Conservation (phyloP, 2,329 filamentous ascomycete species). For the Immersiporthe knoxdaviesiana region DNA sequence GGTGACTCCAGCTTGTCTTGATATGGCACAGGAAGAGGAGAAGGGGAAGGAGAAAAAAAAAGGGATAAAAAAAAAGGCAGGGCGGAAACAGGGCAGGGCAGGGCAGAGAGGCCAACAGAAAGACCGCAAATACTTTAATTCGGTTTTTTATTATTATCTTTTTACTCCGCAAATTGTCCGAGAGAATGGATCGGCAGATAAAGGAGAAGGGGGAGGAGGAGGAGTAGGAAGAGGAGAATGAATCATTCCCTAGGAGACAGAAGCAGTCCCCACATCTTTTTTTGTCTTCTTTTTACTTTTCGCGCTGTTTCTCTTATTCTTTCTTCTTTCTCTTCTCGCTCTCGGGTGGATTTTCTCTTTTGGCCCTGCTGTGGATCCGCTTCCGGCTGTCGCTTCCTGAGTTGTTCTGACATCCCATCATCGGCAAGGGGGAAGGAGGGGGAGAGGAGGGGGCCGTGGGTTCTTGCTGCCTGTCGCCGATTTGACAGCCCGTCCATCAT, state of each 20-base stretch:
- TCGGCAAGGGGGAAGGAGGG: too few relatives aligned
- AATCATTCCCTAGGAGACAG: not conserved
- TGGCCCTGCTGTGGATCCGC: not conserved
- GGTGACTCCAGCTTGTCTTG: not conserved
- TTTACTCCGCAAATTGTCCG: not conserved
- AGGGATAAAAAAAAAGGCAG: too few relatives aligned
- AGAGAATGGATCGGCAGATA: not conserved
- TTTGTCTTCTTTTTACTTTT: not conserved
- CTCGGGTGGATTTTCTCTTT: not conserved
- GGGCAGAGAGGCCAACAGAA: not conserved
- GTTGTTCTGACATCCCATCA: not conserved
- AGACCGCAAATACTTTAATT: not conserved
- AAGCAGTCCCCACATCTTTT: not conserved
- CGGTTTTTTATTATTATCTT: not conserved
- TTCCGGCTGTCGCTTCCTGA: conserved; percentile 1
- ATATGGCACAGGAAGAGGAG: not conserved
- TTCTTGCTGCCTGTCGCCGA: not conserved
- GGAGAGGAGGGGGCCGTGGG: too few relatives aligned
- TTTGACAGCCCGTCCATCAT: not conserved
- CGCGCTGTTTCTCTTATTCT: not conserved
- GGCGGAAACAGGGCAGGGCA: not conserved
- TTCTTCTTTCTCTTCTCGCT: too few relatives aligned
- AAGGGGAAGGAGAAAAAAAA: not conserved
- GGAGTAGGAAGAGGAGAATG: not conserved
- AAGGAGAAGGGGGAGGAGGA: not conserved